Evolutionary conservation across 176 grass and related monocot species (phyloP), one percentile per base, ranked within the genome.

Genomic region (Avena eriantha): DNA sequence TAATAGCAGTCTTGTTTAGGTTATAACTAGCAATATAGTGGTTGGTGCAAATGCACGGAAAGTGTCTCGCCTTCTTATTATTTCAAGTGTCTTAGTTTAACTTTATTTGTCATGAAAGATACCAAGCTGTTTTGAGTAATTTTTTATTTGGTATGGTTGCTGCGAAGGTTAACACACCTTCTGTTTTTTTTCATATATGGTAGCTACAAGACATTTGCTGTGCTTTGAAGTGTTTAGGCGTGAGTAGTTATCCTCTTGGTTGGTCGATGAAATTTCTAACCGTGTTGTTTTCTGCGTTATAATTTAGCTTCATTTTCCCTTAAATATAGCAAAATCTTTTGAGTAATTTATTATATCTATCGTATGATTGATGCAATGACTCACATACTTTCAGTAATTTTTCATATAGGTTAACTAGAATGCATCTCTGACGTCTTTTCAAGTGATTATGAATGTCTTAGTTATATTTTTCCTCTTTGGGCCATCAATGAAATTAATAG

Each of bases 1-100:
- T 22, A 59, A 10, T 22, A 56, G 33, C 17, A 7, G 8, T 19
- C 21, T n/a, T 45, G 18, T 45, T 71, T 70, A 11, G 10, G 35
- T 43, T 21, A 69, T 12, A 12, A n/a, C 55, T 57, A 21, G 7
- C 1, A 9, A 29, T 29, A 29, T 2, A 57, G 7, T 57, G 19
- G 19, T 21, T 9, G 0, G 1, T 0, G 21, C 7, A 22, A 10
- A n/a, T 59, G 56, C 8, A 0, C 1, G 5, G 4, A 19, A 3
- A 59, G 8, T 59, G 21, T n/a, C 55, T 19, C 19, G 54, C 50
- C 14, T 53, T 53, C 14, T 3, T 53, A 53, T 57, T n/a, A 3
- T n/a, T 57, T 7, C n/a, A 3, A 57, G 39, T 11, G 3, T 4
- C 22, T 23, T 60, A 23, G 6, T 23, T 4, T 9, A 60, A 1